These are phyloP conservation scores for Anthostomella pinea DNA, from an alignment of 2,329 filamentous ascomycete genomes.

Conservation along the genomic window DNA sequence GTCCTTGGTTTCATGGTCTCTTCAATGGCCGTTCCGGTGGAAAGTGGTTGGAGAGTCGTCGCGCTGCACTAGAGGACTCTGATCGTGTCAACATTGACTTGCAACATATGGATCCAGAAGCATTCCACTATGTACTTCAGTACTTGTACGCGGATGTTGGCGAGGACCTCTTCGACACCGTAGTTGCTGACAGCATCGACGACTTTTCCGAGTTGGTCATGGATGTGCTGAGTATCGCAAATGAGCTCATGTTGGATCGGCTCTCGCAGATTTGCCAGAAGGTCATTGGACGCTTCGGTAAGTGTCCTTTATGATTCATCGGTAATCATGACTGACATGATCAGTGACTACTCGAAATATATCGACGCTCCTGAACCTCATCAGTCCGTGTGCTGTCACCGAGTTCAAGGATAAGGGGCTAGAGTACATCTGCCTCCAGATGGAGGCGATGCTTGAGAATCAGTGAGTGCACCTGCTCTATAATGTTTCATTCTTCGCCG, in stretches of 20 bases:
- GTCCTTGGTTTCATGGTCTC: conserved; percentile 87
- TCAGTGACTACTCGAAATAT: conserved; percentile 79
- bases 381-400: conserved; percentile 77
- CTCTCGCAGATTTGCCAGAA: conserved; percentile 87
- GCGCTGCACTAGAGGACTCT: conserved; percentile 42
- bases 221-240: conserved; percentile 84
- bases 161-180: conserved; percentile 74
- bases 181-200: conserved; percentile 69
- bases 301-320: conserved; percentile 5
- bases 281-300: conserved; percentile 69
- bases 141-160: conserved; percentile 84
- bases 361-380: conserved; percentile 77
- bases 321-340: conserved; percentile 25
- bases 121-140: conserved; percentile 75
- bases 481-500: background rate
- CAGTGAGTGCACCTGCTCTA: conserved; percentile 45
- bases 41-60: conserved; percentile 74
- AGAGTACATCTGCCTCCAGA: conserved; percentile 87
- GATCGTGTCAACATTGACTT: conserved; percentile 71
- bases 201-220: conserved; percentile 86
- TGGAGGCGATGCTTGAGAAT: conserved; percentile 91
- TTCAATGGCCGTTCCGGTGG: conserved; percentile 87
- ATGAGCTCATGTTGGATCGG: conserved; percentile 93
- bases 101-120: conserved; percentile 69
- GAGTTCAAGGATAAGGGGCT: conserved; percentile 86